Evolutionary conservation across 129 eudicot species (phyloP).

Genomic region (Ambrosia artemisiifolia): DNA sequence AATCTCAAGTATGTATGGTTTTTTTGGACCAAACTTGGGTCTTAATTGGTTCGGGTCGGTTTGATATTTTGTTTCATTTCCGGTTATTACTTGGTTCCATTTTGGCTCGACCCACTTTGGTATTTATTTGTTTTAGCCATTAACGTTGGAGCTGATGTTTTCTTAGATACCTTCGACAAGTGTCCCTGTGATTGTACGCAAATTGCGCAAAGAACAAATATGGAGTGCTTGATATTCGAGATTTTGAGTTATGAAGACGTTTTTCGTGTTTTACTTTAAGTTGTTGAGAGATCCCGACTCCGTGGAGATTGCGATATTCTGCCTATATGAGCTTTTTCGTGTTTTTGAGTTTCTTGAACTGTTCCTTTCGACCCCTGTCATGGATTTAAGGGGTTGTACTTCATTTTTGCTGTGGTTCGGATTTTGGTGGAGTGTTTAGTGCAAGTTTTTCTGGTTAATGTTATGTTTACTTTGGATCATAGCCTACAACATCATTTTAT

Average conservation of each 20-base stretch:
- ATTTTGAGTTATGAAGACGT: conserved; percentile 21
- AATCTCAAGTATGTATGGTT: not conserved
- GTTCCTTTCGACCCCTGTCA: not conserved
- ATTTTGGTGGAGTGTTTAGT: not conserved
- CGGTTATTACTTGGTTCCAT: not conserved
- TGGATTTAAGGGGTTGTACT: not conserved
- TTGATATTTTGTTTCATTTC: not conserved
- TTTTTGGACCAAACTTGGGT: not conserved
- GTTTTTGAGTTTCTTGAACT: conserved; percentile 23
- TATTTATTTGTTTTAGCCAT: not conserved
- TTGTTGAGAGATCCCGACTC: conserved; percentile 36
- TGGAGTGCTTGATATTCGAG: conserved; percentile 23
- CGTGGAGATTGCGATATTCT: conserved; percentile 73
- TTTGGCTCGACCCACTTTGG: not conserved
- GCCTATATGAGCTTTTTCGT: conserved; percentile 64
- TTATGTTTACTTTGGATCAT: conserved; percentile 6
- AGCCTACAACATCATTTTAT: not conserved
- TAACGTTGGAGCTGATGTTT: not conserved
- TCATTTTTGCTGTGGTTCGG: conserved; percentile 16
- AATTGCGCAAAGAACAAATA: conserved; percentile 64
- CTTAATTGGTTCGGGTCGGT: not conserved
- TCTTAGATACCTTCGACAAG: conserved; percentile 92
- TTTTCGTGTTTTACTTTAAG: conserved; percentile 14
- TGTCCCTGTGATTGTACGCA: conserved; percentile 88
- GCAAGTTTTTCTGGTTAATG: not conserved